Conservation (phyloP, 2,329 filamentous ascomycete genomes). For the Cladophialophora yegresii region DNA sequence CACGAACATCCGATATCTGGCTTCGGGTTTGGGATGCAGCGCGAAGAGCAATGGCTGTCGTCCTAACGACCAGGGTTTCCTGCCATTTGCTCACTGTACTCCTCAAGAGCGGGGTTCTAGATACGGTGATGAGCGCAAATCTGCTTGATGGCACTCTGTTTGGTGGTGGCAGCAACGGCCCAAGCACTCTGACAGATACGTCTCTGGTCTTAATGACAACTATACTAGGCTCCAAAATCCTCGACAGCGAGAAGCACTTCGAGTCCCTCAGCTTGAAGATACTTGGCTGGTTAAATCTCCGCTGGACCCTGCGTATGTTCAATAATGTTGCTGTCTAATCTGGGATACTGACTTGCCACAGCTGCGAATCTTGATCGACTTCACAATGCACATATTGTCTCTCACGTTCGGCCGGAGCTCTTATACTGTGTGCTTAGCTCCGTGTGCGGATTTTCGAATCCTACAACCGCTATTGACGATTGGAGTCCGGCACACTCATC, state of each 20-base stretch:
- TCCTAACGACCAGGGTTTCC: conserved; percentile 25
- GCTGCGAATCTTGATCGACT: conserved; percentile 62
- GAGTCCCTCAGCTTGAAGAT: conserved; percentile 69
- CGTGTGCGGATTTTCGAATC: conserved; percentile 56
- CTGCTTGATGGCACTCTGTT: conserved; percentile 27
- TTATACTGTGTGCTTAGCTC: conserved; percentile 69
- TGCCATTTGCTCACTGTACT: conserved; percentile 28
- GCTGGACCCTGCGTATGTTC: conserved; percentile 75
- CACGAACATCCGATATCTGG: conserved; percentile 20
- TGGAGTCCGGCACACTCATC: conserved; percentile 25
- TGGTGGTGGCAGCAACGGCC: conserved; percentile 74
- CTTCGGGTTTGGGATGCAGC: conserved; percentile 29
- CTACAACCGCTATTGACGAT: conserved; percentile 7
- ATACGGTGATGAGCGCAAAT: conserved; percentile 11
- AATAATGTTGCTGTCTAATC: not conserved
- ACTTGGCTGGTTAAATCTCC: conserved; percentile 76
- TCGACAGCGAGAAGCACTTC: conserved; percentile 67
- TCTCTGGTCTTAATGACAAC: conserved; percentile 72
- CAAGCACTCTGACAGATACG: conserved; percentile 75
- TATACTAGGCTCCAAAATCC: conserved; percentile 63
- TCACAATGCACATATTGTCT: conserved; percentile 66
- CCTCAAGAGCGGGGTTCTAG: conserved; percentile 19
- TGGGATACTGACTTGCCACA: conserved; percentile 25
- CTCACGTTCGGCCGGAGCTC: conserved; percentile 68
- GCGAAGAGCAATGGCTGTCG: conserved; percentile 21